These are phyloP conservation scores for Cladophialophora chaetospira DNA, from an alignment of 2,329 filamentous ascomycete species.

Conservation along the genomic window DNA sequence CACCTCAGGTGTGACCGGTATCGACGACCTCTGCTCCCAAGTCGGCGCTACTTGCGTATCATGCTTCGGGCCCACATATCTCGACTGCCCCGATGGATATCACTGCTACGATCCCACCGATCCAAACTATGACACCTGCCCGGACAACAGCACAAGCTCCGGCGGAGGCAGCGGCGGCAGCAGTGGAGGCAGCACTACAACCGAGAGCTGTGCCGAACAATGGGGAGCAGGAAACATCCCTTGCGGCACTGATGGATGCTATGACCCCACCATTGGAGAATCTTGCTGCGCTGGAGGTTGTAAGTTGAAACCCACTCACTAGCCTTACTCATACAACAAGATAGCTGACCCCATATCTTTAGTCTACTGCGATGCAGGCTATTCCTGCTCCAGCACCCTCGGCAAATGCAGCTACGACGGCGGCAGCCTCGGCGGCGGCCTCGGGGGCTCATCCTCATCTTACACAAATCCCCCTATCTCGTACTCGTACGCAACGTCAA, in stretches of 20 bases:
- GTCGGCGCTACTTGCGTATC: slow-evolving; percentile 25
- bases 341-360: not conserved
- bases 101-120: slow-evolving; percentile 29
- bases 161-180: not conserved
- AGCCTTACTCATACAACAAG: not conserved
- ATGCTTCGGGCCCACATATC: slow-evolving; percentile 26
- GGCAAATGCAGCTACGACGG: slow-evolving; percentile 16
- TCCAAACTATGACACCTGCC: slow-evolving; percentile 27
- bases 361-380: slow-evolving; percentile 20
- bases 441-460: not conserved
- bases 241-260: slow-evolving; percentile 22
- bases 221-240: slow-evolving; percentile 16
- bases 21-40: slow-evolving; percentile 18
- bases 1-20: slow-evolving; percentile 1
- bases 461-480: not conserved
- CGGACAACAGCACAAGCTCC: slow-evolving; percentile 7
- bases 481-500: not conserved
- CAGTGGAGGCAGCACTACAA: not conserved
- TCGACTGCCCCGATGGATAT: slow-evolving; percentile 23
- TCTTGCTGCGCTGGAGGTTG: slow-evolving; percentile 21
- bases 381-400: slow-evolving; percentile 16
- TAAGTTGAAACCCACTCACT: slow-evolving; percentile 2
- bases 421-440: not conserved
- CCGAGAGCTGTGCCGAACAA: slow-evolving; percentile 3
- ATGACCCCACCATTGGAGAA: slow-evolving; percentile 18